Evolutionary conservation across 352 stramenopile species (phyloP), one percentile per base, ranked within the genome.

Genomic region (Ophiocytium majus): DNA sequence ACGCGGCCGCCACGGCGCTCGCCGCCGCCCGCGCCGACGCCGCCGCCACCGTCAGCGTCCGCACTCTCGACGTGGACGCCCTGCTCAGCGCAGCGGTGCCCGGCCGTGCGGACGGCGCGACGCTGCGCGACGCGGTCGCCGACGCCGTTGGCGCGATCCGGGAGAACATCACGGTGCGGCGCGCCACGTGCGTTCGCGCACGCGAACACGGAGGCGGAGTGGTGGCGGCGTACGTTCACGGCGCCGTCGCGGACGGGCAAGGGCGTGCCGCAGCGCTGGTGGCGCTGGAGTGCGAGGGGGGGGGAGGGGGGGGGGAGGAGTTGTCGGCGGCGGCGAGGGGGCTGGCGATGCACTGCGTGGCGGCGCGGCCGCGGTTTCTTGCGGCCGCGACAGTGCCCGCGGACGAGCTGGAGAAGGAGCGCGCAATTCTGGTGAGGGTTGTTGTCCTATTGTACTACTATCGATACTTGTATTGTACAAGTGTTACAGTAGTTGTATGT

Each of bases 341-440:
- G 85, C 89, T 98, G 64, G 95, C 95, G 31, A 98, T 98, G 95
- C 95, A 98, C 90, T 92, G 98, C 82, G 95, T 98, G 28, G 95
- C 95, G 19, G 94, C 95, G 74, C 96, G 95, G 86, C 95, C 95
- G 74, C 90, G 90, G 23, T 98, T 97, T 90, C 88, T 98, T 31
- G 93, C 92, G 90, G 89, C 92, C n/a, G 92, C 94, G n/a, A 88
- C 86, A 32, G 93, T 98, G 43, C 95, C 95, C 0, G 89, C 91
- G 36, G 90, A 93, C 31, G 83, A 96, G 31, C 85, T 98, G 50
- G 92, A 94, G 36, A 97, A 97, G 86, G 95, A 98, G 91, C 94
- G 93, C 64, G 91, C 92, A 1, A 95, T 98, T 90, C 87, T 98
- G 50, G 83, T 91, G 33, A 43, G 66, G 5, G 43, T 14, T 57